Evolutionary conservation across 2,329 filamentous ascomycete genomes (phyloP), one percentile per base, ranked within the genome.

Genomic region (Hymenotorrendiella dingleyae): DNA sequence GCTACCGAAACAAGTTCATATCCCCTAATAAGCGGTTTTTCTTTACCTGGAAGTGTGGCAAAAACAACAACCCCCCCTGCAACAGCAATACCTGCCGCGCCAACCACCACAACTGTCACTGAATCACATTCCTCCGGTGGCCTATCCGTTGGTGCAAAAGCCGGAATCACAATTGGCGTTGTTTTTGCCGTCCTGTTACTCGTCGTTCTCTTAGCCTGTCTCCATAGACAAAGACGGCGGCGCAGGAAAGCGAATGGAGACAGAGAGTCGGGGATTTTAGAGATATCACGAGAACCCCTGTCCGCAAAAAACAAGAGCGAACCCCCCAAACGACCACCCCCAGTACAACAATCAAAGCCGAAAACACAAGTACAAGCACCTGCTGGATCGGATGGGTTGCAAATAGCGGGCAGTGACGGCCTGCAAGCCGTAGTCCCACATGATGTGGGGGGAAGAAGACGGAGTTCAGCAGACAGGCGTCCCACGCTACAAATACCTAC

Each of bases 81-180:
- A 21, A 33, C 21, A 19, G 7, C 38, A 24, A 24, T 10, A n/a
- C 21, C 19, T 24, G 16, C 28, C n/a, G 6, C 41, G 11, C 22
- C 35, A 26, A 16, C 22, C 16, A 20, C 35, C 11, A 28, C 27
- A 9, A 26, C 38, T 16, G 9, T 20, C 6, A 27, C 39, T 20
- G n/a, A n/a, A n/a, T n/a, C n/a, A n/a, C n/a, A n/a, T n/a, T 32
- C 20, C 5, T 42, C 44, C 6, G 10, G 16, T 12, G 44, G 39
- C 8, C 39, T 46, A 4, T 38, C 26, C 6, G 39, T 42, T 10
- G 44, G 44, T 24, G 44, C 44, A 11, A 46, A 46, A 36, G 44
- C 36, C 3, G 44, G 44, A 12, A 42, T 46, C 29, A 57, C 42
- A 2, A 39, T 46, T 7, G 23, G 34, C 19, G 44, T 27, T 6